phyloP scores from a whole-genome alignment of 1,284 basidiomycete genomes.

The Exobasidium cylindrosporum region DNA sequence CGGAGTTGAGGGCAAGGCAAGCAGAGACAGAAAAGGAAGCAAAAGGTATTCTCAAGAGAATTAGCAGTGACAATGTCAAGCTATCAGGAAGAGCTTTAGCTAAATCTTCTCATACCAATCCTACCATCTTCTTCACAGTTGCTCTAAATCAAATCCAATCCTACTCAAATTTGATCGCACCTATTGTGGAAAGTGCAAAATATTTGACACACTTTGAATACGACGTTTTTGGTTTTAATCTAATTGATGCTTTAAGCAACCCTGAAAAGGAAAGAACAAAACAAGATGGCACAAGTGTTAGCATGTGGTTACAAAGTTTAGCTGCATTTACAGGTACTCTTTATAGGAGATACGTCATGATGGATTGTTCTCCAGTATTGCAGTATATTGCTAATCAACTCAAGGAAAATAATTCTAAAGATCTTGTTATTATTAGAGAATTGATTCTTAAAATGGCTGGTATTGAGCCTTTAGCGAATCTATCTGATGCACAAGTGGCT shows the following conservation, averaged over 20 bases:
- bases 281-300: slow-evolving; percentile 84
- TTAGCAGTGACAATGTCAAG: slow-evolving; percentile 68
- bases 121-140: slow-evolving; percentile 82
- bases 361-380: slow-evolving; percentile 78
- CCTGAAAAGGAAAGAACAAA: slow-evolving; percentile 81
- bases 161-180: slow-evolving; percentile 88
- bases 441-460: slow-evolving; percentile 93
- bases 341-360: slow-evolving; percentile 71
- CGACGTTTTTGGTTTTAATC: slow-evolving; percentile 83
- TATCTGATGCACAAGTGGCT: slow-evolving; percentile 81
- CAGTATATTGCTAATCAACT: slow-evolving; percentile 90
- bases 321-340: slow-evolving; percentile 90
- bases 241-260: slow-evolving; percentile 79
- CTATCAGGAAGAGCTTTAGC: slow-evolving; percentile 82
- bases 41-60: slow-evolving; percentile 48
- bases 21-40: slow-evolving; percentile 62
- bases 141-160: slow-evolving; percentile 92
- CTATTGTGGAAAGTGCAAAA: slow-evolving; percentile 84
- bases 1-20: slow-evolving; percentile 55
- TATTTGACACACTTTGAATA: slow-evolving; percentile 89
- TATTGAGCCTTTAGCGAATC: slow-evolving; percentile 65
- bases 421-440: slow-evolving; percentile 85
- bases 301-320: slow-evolving; percentile 82
- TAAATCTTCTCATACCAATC: slow-evolving; percentile 89
- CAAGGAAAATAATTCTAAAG: slow-evolving; percentile 66